Base-by-base conservation (phyloP, 73 alveolate species). In the Durusdinium trenchii region DNA sequence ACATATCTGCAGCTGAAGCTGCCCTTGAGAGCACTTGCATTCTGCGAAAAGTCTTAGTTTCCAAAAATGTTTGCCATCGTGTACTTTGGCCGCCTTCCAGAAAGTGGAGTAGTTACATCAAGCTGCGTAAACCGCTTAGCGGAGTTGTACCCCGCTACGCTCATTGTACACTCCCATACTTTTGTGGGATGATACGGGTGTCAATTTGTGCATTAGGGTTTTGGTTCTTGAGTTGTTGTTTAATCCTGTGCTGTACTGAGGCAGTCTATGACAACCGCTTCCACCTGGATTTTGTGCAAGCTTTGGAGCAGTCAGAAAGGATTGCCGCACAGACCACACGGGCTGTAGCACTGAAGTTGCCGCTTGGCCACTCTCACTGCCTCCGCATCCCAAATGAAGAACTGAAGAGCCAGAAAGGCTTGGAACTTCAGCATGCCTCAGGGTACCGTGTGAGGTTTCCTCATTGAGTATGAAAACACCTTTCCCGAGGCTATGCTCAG, bases 11-110 rank as follows among this genome's bases (percentile, higher is more conserved):
- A 50, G 99, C 99, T 48, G 62, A 93, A 40, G 78, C 99, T 36
- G 99, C 99, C 9, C 67, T 93, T 64, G 99, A 91, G 45, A 75
- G 93, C 83, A 42, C 73, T 14, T 61, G 93, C 40, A 93, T 93
- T 14, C 6, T 16, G 50, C 54, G 93, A 12, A 93, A 75, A 75
- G 93, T 93, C 7, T 40, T 93, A 83, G 99, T 93, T 38, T 93
- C 99, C 83, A 93, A 93, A 93, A 93, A 93, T 51, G 99, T 93
- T 28, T 93, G 99, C 82, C 99, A 93, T 50, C 90, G 99, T 14
- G 97, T 45, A n/a, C 36, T 73, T 50, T 48, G 93, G 67, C 91
- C 30, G 35, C n/a, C n/a, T n/a, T n/a, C n/a, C n/a, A n/a, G n/a
- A n/a, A n/a, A n/a, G n/a, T n/a, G n/a, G n/a, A n/a, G n/a, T n/a